Conservation (phyloP, 345 rosid genomes). For the Arabis hirsuta region DNA sequence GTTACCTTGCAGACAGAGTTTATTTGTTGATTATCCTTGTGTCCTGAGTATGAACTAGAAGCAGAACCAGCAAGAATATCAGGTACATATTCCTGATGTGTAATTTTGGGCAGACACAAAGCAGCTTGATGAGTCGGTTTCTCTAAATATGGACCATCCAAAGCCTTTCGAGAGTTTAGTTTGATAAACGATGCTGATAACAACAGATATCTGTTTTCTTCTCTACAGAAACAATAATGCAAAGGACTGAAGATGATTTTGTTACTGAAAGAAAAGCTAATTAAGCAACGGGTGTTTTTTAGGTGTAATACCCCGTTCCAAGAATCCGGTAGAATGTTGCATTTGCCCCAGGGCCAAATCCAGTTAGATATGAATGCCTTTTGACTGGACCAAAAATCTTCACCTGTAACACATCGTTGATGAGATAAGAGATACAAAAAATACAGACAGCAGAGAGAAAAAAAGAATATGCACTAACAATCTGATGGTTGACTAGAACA, state of each 20-base stretch:
- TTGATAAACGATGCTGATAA: conserved; percentile 62
- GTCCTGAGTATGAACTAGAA: conserved; percentile 46
- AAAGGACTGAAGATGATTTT: conserved; percentile 5
- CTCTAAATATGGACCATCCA: conserved; percentile 39
- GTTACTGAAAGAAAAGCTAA: conserved; percentile 6
- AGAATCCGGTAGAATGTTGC: conserved; percentile 82
- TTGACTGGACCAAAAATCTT: conserved; percentile 59
- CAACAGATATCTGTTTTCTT: conserved; percentile 40
- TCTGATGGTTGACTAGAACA: conserved; percentile 55
- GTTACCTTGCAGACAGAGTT: conserved; percentile 67
- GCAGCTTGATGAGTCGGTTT: conserved; percentile 33
- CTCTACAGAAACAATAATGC: conserved; percentile 36
- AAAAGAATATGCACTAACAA: conserved; percentile 49
- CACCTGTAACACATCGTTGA: conserved; percentile 55
- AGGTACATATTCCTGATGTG: conserved; percentile 42
- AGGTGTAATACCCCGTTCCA: conserved; percentile 53
- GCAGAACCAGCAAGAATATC: conserved; percentile 49
- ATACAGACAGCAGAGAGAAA: conserved; percentile 26
- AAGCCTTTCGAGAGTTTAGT: conserved; percentile 52
- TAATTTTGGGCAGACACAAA: conserved; percentile 23
- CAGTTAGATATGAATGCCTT: conserved; percentile 62
- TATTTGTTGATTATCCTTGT: conserved; percentile 45
- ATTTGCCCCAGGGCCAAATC: conserved; percentile 68
- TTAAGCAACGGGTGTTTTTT: conserved; percentile 8
- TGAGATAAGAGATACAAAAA: conserved; percentile 26